Base-by-base conservation (phyloP, 1,284 basidiomycete species). In the Trichosporon sp. region DNA sequence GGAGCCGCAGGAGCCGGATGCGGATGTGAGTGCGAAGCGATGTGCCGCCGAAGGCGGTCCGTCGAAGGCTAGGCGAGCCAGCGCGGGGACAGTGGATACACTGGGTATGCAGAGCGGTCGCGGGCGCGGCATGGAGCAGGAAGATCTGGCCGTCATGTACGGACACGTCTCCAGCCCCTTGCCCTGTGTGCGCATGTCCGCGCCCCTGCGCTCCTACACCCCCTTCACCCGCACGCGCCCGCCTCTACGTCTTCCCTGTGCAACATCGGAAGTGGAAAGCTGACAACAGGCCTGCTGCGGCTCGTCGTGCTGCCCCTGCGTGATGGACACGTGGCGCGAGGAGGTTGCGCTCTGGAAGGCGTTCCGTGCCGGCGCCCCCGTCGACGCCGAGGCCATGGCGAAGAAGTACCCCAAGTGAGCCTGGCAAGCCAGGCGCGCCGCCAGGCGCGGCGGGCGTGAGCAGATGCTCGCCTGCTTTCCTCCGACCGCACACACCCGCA, bases 291-390 rank as follows among this genome's bases (percentile, higher is more conserved):
- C 65, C 34, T 72, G 71, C 63, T 72, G 71, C 47, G 71, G 71
- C 62, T 70, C 68, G 2, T 68, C 67, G 18, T 72, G 71, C 69
- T 72, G 71, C 32, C 71, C 71, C 18, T 72, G 71, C 63, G 71
- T 72, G 13, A 35, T 65, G n/a, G 71, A 72, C 65, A 69, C 70
- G 18, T 72, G 71, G 71, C 68, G 67, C 35, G 71, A 72, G 29
- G 71, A 72, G 34, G 71, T 72, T 9, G 71, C 68, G 18, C 65
- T 72, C 6, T 72, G 71, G 71, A 68, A 70, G 58, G 71, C 71
- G 35, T 69, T 72, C 23, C 65, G 71, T 15, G 64, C 65, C 34
- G 66, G 66, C 13, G 65, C 60, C 1, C 12, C 32, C 11, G 69
- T 62, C 47, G 69, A 65, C 3, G 47, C 21, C 6, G 47, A 68